Evolutionary conservation across 2,329 filamentous ascomycete species (phyloP).

Genomic region (Xylariaceae sp.): DNA sequence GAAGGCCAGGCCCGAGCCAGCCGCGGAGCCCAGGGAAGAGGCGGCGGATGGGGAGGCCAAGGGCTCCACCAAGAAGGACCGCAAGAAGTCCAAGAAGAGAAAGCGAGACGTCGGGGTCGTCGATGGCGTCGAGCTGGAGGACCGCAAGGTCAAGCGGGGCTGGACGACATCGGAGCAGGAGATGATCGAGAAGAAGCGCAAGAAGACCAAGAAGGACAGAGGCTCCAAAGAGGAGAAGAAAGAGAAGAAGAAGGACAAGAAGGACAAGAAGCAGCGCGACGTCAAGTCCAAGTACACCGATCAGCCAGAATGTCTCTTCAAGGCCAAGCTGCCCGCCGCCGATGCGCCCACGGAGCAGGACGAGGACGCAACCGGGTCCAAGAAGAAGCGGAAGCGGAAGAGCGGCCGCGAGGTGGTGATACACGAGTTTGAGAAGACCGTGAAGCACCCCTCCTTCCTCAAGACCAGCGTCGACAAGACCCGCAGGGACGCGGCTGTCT

Average conservation of each 20-base stretch:
- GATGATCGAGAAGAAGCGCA: slow-evolving; percentile 39
- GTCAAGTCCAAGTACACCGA: slow-evolving; percentile 73
- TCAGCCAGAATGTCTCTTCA: slow-evolving; percentile 75
- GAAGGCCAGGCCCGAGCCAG: slow-evolving; percentile 61
- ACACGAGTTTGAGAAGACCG: slow-evolving; percentile 84
- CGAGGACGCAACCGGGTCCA: slow-evolving; percentile 36
- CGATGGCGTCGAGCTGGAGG: slow-evolving; percentile 64
- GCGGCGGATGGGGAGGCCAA: slow-evolving; percentile 23
- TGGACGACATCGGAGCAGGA: slow-evolving; percentile 66
- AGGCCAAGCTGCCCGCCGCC: slow-evolving; percentile 60
- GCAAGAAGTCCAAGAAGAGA: slow-evolving; percentile 38
- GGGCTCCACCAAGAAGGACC: slow-evolving; percentile 27
- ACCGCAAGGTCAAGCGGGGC: slow-evolving; percentile 76
- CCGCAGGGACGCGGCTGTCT: slow-evolving; percentile 48
- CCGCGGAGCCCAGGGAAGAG: slow-evolving; percentile 29
- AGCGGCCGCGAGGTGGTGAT: slow-evolving; percentile 57
- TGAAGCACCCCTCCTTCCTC: slow-evolving; percentile 75
- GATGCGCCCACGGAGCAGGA: slow-evolving; percentile 32
- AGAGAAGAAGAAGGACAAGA: slow-evolving; percentile 45
- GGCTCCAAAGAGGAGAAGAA: slow-evolving; percentile 32
- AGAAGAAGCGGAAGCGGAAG: slow-evolving; percentile 55
- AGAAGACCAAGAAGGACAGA: slow-evolving; percentile 32
- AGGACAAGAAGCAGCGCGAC: slow-evolving; percentile 48
- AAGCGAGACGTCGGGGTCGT: slow-evolving; percentile 45
- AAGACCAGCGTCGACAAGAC: slow-evolving; percentile 44